Conservation (phyloP, 2,329 filamentous ascomycete species). For the Cercospora canescens region DNA sequence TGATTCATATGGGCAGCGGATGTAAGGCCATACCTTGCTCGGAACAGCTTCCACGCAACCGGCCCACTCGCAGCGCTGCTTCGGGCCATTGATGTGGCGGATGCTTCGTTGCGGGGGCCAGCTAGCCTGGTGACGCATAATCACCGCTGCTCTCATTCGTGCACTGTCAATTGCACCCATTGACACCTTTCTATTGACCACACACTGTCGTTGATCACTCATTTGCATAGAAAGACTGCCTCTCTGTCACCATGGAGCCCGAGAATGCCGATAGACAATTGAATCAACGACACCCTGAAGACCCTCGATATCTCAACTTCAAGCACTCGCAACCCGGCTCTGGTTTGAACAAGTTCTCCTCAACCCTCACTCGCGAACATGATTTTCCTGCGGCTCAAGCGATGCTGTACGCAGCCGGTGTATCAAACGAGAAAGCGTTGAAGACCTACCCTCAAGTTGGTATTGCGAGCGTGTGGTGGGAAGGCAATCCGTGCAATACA, state of each 20-base stretch:
- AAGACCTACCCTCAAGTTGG: conserved; percentile 89
- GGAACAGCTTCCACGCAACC: not conserved
- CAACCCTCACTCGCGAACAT: conserved; percentile 77
- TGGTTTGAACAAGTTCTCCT: conserved; percentile 83
- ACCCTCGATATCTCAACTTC: conserved; percentile 59
- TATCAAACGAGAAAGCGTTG: conserved; percentile 81
- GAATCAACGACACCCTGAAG: conserved; percentile 38
- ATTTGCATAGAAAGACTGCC: not conserved
- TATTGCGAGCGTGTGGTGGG: conserved; percentile 93
- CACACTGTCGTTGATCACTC: not conserved
- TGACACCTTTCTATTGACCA: conserved; percentile 12
- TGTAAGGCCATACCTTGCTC: not conserved
- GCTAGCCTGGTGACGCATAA: conserved; percentile 19
- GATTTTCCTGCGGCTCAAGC: conserved; percentile 92
- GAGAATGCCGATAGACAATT: conserved; percentile 38
- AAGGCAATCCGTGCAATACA: conserved; percentile 85
- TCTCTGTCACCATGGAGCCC: conserved; percentile 35
- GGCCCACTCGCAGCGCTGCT: conserved; percentile 10
- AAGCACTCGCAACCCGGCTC: conserved; percentile 54
- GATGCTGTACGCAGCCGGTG: conserved; percentile 92
- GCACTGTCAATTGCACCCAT: conserved; percentile 10
- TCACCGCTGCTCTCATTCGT: conserved; percentile 17
- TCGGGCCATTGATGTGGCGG: conserved; percentile 19
- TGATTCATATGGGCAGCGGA: not conserved
- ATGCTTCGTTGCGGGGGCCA: conserved; percentile 14